A percentile compares a stretch with the other conserved stretches of the same genome.
Evolutionary conservation across 306 rosid species (phyloP).

Genomic region (Cyamopsis tetragonoloba): DNA sequence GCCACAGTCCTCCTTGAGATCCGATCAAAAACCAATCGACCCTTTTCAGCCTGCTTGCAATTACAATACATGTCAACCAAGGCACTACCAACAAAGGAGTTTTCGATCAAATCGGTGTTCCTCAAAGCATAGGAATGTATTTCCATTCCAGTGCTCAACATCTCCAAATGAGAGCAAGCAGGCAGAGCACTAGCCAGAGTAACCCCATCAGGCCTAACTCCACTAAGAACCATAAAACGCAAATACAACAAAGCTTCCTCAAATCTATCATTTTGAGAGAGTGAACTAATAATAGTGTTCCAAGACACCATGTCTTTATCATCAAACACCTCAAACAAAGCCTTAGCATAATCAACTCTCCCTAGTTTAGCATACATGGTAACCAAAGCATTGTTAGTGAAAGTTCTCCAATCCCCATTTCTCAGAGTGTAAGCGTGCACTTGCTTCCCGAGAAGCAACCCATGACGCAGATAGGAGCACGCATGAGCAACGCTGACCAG

Average conservation of each 20-base stretch:
- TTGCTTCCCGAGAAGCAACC: constrained; percentile 62
- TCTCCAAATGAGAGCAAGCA: constrained; percentile 77
- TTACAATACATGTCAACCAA: constrained; percentile 89
- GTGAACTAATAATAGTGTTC: constrained; percentile 73
- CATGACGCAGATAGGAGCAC: constrained; percentile 53
- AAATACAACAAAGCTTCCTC: constrained; percentile 51
- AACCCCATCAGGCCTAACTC: constrained; percentile 65
- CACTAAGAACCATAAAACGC: constrained; percentile 44
- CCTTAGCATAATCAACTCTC: constrained; percentile 45
- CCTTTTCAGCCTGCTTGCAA: constrained; percentile 50
- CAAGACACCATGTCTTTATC: constrained; percentile 69
- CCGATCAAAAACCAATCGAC: constrained; percentile 54
- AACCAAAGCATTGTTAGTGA: constrained; percentile 71
- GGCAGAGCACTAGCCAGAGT: constrained; percentile 77
- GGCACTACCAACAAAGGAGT: constrained; percentile 72
- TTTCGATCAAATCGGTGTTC: constrained; percentile 43
- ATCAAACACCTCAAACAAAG: constrained; percentile 61
- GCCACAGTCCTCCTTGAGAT: constrained; percentile 39
- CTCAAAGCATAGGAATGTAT: constrained; percentile 63
- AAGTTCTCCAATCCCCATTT: constrained; percentile 44
- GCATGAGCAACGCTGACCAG: constrained; percentile 67
- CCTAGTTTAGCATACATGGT: constrained; percentile 74
- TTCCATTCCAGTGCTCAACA: constrained; percentile 57
- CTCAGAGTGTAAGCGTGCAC: constrained; percentile 63
- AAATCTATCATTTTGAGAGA: constrained; percentile 69